Evolutionary conservation across 2,329 filamentous ascomycete genomes (phyloP).

Genomic region (Talaromyces piceae): DNA sequence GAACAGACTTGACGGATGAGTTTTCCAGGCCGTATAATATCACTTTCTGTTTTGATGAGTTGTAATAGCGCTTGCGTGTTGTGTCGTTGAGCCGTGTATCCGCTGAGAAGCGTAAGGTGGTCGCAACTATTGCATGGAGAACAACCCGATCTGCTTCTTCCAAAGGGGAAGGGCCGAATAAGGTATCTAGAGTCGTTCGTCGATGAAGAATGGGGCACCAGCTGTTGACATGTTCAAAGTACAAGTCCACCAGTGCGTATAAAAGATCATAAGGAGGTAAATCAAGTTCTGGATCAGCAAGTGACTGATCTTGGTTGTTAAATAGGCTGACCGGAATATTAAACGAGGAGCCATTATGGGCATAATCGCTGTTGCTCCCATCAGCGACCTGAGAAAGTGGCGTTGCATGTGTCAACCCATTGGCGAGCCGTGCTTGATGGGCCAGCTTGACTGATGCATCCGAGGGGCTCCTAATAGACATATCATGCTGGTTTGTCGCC

Average conservation of each 20-base stretch:
- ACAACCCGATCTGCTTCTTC: conserved; percentile 77
- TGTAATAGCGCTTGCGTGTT: conserved; percentile 66
- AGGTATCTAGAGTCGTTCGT: conserved; percentile 68
- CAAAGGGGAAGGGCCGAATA: conserved; percentile 69
- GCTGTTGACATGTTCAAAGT: conserved; percentile 72
- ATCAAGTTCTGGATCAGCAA: conserved; percentile 52
- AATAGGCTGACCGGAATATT: conserved; percentile 54
- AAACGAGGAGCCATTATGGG: conserved; percentile 44
- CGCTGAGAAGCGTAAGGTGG: conserved; percentile 74
- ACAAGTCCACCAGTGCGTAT: conserved; percentile 65
- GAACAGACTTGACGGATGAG: conserved; percentile 78
- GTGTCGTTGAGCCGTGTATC: conserved; percentile 68
- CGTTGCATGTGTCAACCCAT: conserved; percentile 16
- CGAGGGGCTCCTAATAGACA: conserved; percentile 33
- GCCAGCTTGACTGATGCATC: conserved; percentile 24
- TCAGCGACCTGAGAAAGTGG: conserved; percentile 20
- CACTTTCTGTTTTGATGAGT: conserved; percentile 76
- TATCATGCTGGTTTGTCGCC: conserved; percentile 41
- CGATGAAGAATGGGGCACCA: conserved; percentile 90
- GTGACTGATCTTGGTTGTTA: conserved; percentile 40
- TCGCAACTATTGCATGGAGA: conserved; percentile 81
- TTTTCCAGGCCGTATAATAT: conserved; percentile 82
- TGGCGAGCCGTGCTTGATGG: conserved; percentile 17
- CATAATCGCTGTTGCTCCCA: conserved; percentile 27
- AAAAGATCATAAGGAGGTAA: conserved; percentile 68